These are phyloP conservation scores for Melaleuca quinquenervia DNA, from an alignment of 345 rosid species.

Conservation along the genomic window DNA sequence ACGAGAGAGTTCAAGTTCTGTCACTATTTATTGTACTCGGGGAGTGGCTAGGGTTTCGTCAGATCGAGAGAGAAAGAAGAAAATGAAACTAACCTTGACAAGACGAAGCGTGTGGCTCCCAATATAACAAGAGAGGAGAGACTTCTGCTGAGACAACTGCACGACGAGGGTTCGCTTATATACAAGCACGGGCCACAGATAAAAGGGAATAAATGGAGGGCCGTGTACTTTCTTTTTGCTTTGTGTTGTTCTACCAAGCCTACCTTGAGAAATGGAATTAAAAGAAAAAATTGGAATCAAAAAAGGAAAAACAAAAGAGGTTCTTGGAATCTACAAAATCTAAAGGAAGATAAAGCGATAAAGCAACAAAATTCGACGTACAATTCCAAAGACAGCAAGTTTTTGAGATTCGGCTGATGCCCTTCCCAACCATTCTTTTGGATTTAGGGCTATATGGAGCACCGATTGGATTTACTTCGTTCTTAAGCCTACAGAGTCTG, in stretches of 20 bases:
- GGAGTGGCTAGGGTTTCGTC: not conserved
- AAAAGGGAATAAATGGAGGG: conserved; percentile 31
- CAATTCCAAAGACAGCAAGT: not conserved
- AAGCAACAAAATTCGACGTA: conserved; percentile 1
- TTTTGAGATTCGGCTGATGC: not conserved
- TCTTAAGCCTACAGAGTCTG: not conserved
- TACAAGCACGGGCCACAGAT: not conserved
- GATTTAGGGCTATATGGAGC: not conserved
- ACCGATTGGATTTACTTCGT: not conserved
- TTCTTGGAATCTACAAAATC: not conserved
- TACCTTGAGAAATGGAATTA: conserved; percentile 34
- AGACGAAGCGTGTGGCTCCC: not conserved
- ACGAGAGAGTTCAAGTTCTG: not conserved
- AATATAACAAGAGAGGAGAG: not conserved
- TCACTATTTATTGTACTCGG: not conserved
- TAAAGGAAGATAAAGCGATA: conserved; percentile 18
- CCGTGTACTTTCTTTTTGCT: conserved; percentile 19
- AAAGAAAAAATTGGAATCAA: conserved; percentile 4
- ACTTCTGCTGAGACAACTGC: not conserved
- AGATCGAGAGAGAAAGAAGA: not conserved
- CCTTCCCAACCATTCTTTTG: not conserved
- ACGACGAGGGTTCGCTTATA: not conserved
- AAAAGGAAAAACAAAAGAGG: not conserved
- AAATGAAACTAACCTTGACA: not conserved
- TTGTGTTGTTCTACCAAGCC: conserved; percentile 39